Evolutionary conservation across 163 green algal species (phyloP).

Genomic region (Coccomyxa subellipsoidea): DNA sequence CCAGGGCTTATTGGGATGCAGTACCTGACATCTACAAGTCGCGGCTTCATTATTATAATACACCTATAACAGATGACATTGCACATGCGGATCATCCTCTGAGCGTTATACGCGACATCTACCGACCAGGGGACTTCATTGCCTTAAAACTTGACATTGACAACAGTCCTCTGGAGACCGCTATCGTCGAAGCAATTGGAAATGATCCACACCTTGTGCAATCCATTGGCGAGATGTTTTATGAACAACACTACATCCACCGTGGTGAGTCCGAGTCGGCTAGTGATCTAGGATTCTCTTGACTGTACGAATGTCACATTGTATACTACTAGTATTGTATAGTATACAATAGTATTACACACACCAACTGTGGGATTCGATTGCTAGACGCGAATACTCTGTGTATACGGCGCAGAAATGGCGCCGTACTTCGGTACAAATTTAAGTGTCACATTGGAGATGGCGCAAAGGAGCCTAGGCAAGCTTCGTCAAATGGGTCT

Average conservation of each 20-base stretch:
- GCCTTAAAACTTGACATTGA: conserved; percentile 22
- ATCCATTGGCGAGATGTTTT: neutral
- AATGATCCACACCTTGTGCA: neutral
- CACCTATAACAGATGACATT: neutral
- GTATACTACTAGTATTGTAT: neutral
- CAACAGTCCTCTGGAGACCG: conserved; percentile 8
- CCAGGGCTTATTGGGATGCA: neutral
- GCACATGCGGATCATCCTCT: neutral
- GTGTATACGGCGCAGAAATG: neutral
- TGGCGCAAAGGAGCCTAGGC: neutral
- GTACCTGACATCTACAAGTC: neutral
- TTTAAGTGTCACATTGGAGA: neutral
- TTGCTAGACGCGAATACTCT: neutral
- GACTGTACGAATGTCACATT: neutral
- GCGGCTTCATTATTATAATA: conserved; percentile 14
- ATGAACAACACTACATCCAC: neutral
- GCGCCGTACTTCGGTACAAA: neutral
- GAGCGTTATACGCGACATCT: conserved; percentile 12
- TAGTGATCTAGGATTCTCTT: no score
- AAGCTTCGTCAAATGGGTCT: neutral
- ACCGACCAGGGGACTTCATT: conserved; percentile 13
- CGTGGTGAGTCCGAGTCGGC: no score
- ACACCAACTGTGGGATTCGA: neutral
- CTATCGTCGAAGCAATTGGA: conserved; percentile 3
- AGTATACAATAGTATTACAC: neutral